These are phyloP conservation scores for Pestalotiopsis sp. DNA, from an alignment of 2,329 filamentous ascomycete species.

Conservation along the genomic window DNA sequence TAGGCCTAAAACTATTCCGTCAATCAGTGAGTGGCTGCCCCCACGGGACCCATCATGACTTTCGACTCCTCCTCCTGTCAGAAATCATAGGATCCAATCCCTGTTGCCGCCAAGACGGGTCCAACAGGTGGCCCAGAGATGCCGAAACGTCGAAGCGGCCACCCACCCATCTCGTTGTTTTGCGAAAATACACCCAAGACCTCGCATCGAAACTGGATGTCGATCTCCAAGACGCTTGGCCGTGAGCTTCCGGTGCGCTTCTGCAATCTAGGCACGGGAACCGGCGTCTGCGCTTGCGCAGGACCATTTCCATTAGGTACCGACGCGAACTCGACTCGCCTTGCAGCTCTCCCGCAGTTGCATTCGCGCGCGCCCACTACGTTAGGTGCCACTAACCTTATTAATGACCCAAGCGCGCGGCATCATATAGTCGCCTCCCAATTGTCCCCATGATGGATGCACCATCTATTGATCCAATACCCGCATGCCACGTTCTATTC, in stretches of 20 bases:
- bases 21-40: not conserved
- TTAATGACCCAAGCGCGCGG: conserved; percentile 1
- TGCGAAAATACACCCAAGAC: not conserved
- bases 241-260: not conserved
- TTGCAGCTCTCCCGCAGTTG: not conserved
- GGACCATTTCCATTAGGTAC: not conserved
- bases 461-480: not conserved
- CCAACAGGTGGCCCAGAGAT: not conserved
- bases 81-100: not conserved
- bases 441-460: not conserved
- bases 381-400: not conserved
- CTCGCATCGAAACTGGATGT: not conserved
- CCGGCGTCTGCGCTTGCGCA: not conserved
- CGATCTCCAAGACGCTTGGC: not conserved
- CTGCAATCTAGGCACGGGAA: not conserved
- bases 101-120: not conserved
- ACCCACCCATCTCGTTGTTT: not conserved
- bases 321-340: not conserved
- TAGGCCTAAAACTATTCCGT: not conserved
- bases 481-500: not conserved
- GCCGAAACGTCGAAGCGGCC: conserved; percentile 8
- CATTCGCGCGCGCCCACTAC: not conserved
- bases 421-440: not conserved
- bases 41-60: not conserved
- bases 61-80: not conserved